A percentile compares a stretch with the other conserved stretches of the same genome.
These are phyloP conservation scores for Zygotorulaspora sp. DNA, from an alignment of 805 yeast species.

Conservation along the genomic window DNA sequence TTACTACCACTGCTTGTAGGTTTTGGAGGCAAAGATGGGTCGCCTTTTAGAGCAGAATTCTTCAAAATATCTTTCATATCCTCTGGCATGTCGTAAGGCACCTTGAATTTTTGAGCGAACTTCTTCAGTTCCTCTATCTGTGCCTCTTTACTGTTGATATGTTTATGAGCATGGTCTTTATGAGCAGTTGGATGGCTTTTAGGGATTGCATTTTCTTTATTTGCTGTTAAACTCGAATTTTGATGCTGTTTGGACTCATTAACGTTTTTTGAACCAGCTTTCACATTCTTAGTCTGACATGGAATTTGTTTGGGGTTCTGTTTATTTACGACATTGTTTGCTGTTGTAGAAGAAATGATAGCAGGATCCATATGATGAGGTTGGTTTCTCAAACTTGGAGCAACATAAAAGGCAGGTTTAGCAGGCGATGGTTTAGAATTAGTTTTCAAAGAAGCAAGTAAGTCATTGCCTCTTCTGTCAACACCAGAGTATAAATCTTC, in stretches of 20 bases:
- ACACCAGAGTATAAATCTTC: conserved; percentile 97
- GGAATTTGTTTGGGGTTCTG: conserved; percentile 2
- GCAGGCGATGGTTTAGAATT: conserved; percentile 26
- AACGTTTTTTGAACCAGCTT: background rate
- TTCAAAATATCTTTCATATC: conserved; percentile 37
- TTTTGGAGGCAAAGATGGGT: conserved; percentile 26
- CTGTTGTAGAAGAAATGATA: conserved; percentile 30
- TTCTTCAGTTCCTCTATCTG: conserved; percentile 68
- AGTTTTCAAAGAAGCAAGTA: conserved; percentile 32
- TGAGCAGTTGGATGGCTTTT: background rate
- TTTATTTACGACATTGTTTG: conserved; percentile 9
- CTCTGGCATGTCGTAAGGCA: conserved; percentile 56
- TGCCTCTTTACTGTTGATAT: conserved; percentile 40
- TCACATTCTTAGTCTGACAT: background rate
- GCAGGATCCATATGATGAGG: conserved; percentile 36
- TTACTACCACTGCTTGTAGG: conserved; percentile 17
- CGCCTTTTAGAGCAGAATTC: conserved; percentile 36
- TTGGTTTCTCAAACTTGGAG: conserved; percentile 34
- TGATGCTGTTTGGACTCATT: conserved; percentile 23
- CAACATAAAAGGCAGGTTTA: conserved; percentile 35
- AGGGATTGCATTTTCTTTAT: background rate
- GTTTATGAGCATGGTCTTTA: conserved; percentile 5
- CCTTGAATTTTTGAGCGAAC: conserved; percentile 76
- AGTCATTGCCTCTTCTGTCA: conserved; percentile 45
- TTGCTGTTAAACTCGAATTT: background rate